Conservation (phyloP, 257 asterid species). For the Handroanthus guayacan region DNA sequence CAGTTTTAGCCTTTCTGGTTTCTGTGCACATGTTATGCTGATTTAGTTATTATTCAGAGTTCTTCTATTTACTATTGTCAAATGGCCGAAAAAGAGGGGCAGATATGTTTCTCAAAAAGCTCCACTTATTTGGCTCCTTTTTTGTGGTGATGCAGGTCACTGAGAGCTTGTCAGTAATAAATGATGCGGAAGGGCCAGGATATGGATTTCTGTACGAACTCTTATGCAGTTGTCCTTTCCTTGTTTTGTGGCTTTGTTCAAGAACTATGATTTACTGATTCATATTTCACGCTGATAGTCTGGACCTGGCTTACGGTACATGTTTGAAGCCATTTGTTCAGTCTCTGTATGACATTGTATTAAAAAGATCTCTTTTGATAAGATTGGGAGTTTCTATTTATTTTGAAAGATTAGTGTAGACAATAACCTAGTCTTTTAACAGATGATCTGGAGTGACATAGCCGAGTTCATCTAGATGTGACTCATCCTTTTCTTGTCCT, state of each 20-base stretch:
- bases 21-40: not conserved
- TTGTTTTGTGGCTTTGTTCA: conserved; percentile 26
- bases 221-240: conserved; percentile 26
- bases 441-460: conserved; percentile 6
- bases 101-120: not conserved
- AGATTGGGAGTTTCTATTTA: not conserved
- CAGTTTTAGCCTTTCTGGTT: not conserved
- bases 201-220: conserved; percentile 29
- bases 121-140: conserved; percentile 22
- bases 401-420: not conserved
- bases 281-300: not conserved
- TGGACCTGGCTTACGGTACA: conserved; percentile 4
- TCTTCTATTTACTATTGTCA: not conserved
- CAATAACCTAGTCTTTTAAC: not conserved
- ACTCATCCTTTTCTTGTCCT: not conserved
- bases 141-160: conserved; percentile 39
- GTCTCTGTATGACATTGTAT: conserved; percentile 4
- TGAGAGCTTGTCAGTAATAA: conserved; percentile 24
- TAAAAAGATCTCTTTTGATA: conserved; percentile 17
- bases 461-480: not conserved
- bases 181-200: conserved; percentile 29
- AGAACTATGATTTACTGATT: conserved; percentile 20
- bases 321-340: conserved; percentile 21
- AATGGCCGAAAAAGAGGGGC: too few relatives aligned
- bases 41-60: conserved; percentile 15